Base-by-base conservation (phyloP, 2,329 filamentous ascomycete species). In the Daldinia sp. region DNA sequence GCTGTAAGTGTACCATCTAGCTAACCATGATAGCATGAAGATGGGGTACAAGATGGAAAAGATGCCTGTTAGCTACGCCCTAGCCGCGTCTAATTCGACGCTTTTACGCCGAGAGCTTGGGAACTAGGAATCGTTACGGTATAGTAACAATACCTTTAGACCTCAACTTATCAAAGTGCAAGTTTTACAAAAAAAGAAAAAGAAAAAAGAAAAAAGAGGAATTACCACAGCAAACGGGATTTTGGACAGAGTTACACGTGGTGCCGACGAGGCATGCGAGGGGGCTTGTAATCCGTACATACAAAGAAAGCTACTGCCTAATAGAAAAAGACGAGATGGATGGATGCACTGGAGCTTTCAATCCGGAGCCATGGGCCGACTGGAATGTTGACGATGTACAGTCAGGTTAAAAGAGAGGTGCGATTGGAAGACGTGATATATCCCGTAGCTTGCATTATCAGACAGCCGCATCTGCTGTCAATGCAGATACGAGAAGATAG, bases 401-500 rank as follows among this genome's bases (percentile, higher is more conserved):
- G 39, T 23, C 25, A 57, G 37, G 11, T n/a, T 39, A 15, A 19
- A 8, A 47, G 21, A 32, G 57, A 25, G 56, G 23, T 56, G 35
- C 35, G 57, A 64, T 64, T 41, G 58, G 35, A 66, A 63, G 51
- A 23, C 57, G 55, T 58, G 41, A 57, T 66, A 56, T 56, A 49
- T 30, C 11, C 5, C 37, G 21, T 30, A 29, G 32, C 53, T 58
- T 64, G 61, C 64, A 63, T 64, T 64, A 63, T 66, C 64, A 64
- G 57, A 66, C 51, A 64, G 64, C 61, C 61, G 64, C 60, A 67
- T 61, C 45, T 61, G 64, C 35, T 64, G 61, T 67, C 61, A 56
- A 41, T 67, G 64, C 64, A 67, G 64, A 67, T 67, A 67, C 64
- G 64, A 67, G 64, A 67, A 53, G 29, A 48, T 34, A 48, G 41